phyloP scores from a whole-genome alignment of 139 green algal genomes.

The Bryopsis sp. region DNA sequence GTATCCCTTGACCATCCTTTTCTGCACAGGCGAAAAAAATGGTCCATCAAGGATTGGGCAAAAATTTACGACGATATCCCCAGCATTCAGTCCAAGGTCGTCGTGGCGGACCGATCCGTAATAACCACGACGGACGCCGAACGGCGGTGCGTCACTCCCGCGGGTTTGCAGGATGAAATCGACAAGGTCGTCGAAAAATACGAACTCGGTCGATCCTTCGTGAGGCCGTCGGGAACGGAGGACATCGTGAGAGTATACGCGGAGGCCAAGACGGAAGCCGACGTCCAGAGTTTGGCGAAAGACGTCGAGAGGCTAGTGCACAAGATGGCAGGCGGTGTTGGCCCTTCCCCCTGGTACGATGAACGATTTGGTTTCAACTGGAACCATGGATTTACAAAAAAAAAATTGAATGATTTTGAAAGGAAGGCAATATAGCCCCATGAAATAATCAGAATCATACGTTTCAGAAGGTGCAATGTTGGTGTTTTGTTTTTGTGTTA shows the following conservation, averaged over 20 bases:
- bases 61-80: conserved; percentile 83
- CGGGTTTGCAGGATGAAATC: conserved; percentile 50
- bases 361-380: too few species aligned
- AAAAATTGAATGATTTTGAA: too few species aligned
- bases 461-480: too few species aligned
- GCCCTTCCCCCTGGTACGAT: too few species aligned
- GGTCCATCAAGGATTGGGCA: conserved; percentile 62
- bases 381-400: too few species aligned
- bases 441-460: too few species aligned
- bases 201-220: conserved; percentile 62
- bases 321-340: too few species aligned
- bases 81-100: conserved; percentile 73
- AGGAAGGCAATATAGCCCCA: too few species aligned
- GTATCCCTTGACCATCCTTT: too few species aligned
- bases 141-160: conserved; percentile 35
- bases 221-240: conserved; percentile 88
- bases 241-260: conserved; percentile 95
- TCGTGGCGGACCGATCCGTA: conserved; percentile 53
- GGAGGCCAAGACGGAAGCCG: conserved; percentile 64
- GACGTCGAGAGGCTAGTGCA: conserved; percentile 28
- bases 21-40: conserved; percentile 40
- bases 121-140: conserved; percentile 51
- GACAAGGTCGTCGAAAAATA: conserved; percentile 35
- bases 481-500: too few species aligned
- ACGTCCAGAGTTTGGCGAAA: conserved; percentile 62